Conservation (phyloP, 495 filamentous ascomycete genomes). For the Penicillium macrosclerotiorum region DNA sequence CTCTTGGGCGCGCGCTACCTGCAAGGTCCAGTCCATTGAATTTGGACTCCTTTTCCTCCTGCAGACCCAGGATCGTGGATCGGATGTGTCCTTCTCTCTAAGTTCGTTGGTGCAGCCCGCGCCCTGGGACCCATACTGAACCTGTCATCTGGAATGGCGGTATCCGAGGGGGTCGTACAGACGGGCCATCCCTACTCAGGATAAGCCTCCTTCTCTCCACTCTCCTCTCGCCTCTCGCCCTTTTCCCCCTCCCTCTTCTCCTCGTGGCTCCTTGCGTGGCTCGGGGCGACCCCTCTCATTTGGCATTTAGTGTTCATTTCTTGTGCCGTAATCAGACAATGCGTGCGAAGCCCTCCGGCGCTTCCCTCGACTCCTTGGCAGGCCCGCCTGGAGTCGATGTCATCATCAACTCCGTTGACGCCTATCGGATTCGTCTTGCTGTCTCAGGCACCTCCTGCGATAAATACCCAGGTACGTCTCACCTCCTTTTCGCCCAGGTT, state of each 20-base stretch:
- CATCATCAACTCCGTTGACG: slow-evolving; percentile 27
- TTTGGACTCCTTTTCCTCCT: too few species aligned
- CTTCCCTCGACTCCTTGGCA: slow-evolving; percentile 6
- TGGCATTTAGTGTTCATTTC: too few species aligned
- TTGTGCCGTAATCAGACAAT: slow-evolving; percentile 3
- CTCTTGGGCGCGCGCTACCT: too few species aligned
- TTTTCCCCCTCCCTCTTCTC: slow-evolving; percentile 12
- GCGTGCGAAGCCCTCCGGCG: slow-evolving; percentile 15
- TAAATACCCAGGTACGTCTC: slow-evolving; percentile 44
- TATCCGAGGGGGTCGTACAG: slow-evolving; percentile 8
- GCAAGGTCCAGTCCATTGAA: too few species aligned
- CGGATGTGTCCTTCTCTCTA: slow-evolving; percentile 2
- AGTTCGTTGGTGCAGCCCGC: background rate
- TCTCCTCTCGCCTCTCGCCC: slow-evolving; percentile 12
- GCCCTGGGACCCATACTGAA: background rate
- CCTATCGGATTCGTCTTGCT: slow-evolving; percentile 33
- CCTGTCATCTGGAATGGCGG: slow-evolving; percentile 9
- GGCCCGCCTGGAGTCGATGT: slow-evolving; percentile 15
- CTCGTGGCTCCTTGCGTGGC: slow-evolving; percentile 23
- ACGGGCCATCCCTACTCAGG: slow-evolving; percentile 17
- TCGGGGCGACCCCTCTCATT: slow-evolving; percentile 12
- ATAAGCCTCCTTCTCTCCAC: slow-evolving; percentile 19
- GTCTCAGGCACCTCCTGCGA: slow-evolving; percentile 31
- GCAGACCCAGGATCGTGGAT: too few species aligned
- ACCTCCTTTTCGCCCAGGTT: background rate